A percentile compares a stretch with the other conserved stretches of the same genome.
phyloP scores from a whole-genome alignment of 208 protist genomes.

The Crithidia sp. region DNA sequence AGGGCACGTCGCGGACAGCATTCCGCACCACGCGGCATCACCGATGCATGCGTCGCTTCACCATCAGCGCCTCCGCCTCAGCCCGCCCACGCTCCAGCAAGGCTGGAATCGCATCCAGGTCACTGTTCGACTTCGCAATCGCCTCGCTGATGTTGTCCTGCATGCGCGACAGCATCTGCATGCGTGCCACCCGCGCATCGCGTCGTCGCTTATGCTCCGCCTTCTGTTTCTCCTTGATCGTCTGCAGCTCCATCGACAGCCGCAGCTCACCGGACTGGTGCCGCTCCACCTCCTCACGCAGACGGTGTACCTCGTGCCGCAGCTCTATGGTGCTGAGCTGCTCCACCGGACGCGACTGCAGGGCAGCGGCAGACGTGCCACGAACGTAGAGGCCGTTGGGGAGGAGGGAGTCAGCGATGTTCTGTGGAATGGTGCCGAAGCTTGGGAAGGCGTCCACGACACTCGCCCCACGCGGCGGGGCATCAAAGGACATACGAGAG shows the following conservation, averaged over 20 bases:
- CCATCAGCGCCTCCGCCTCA: conserved; percentile 18
- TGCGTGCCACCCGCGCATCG: conserved; percentile 36
- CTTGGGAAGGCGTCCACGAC: neutral
- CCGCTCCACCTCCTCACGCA: conserved; percentile 42
- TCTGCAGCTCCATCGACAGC: conserved; percentile 47
- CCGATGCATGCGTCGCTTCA: conserved; percentile 4
- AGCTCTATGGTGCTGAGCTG: conserved; percentile 39
- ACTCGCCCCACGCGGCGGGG: neutral
- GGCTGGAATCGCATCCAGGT: conserved; percentile 12
- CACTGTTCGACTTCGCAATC: conserved; percentile 32
- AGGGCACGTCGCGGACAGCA: too few relatives aligned
- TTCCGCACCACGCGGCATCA: neutral
- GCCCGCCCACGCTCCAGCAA: conserved; percentile 25
- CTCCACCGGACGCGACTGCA: conserved; percentile 29
- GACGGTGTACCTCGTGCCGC: conserved; percentile 35
- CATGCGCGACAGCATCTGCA: conserved; percentile 45
- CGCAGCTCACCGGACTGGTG: conserved; percentile 45
- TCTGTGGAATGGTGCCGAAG: neutral
- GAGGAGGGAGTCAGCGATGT: neutral
- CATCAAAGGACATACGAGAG: conserved; percentile 12
- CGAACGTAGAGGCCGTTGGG: conserved; percentile 6
- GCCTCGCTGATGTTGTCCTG: conserved; percentile 44
- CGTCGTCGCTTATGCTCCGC: conserved; percentile 45
- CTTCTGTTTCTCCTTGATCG: conserved; percentile 41
- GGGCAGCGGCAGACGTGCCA: neutral